Percentiles rank a stretch among this genome's conserved stretches.
phyloP scores from a whole-genome alignment of 2,329 filamentous ascomycete species.

The Stagonosporopsis rhizophila region DNA sequence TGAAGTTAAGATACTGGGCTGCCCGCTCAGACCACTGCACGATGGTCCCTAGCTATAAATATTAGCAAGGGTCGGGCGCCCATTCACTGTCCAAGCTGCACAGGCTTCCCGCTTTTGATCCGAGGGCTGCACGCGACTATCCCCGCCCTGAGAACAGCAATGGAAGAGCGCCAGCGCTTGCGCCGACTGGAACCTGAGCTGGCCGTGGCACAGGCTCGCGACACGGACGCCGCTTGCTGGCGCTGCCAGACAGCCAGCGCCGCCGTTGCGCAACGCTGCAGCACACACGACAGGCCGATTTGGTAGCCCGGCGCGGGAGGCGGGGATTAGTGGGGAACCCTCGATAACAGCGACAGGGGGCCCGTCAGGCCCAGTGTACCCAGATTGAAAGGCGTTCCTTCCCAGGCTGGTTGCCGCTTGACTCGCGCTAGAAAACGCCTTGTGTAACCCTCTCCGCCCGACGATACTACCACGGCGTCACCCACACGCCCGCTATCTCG shows the following conservation, averaged over 20 bases:
- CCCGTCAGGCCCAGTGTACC: background rate
- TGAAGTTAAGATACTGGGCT: conserved; percentile 18
- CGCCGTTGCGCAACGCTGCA: conserved; percentile 13
- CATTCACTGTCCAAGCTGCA: conserved; percentile 22
- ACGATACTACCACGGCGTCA: conserved; percentile 35
- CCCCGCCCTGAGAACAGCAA: conserved; percentile 23
- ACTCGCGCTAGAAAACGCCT: conserved; percentile 24
- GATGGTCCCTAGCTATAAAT: conserved; percentile 16
- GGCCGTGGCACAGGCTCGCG: background rate
- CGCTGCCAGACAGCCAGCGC: conserved; percentile 1
- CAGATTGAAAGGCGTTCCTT: conserved; percentile 11
- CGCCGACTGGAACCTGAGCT: conserved; percentile 11
- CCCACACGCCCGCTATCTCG: conserved; percentile 22
- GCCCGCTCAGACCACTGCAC: conserved; percentile 15
- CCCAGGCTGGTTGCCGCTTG: conserved; percentile 7
- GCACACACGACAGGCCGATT: conserved; percentile 2
- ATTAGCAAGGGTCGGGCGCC: conserved; percentile 12
- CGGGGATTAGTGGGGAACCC: conserved; percentile 1
- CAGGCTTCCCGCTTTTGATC: conserved; percentile 12
- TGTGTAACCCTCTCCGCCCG: conserved; percentile 37
- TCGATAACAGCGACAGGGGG: conserved; percentile 7
- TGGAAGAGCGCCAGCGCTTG: conserved; percentile 9
- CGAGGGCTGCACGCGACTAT: conserved; percentile 41
- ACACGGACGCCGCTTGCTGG: background rate
- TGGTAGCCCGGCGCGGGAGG: conserved; percentile 11